A percentile compares a stretch with the other conserved stretches of the same genome.
phyloP scores from a whole-genome alignment of 208 protist species.

The Leishmania arabica region DNA sequence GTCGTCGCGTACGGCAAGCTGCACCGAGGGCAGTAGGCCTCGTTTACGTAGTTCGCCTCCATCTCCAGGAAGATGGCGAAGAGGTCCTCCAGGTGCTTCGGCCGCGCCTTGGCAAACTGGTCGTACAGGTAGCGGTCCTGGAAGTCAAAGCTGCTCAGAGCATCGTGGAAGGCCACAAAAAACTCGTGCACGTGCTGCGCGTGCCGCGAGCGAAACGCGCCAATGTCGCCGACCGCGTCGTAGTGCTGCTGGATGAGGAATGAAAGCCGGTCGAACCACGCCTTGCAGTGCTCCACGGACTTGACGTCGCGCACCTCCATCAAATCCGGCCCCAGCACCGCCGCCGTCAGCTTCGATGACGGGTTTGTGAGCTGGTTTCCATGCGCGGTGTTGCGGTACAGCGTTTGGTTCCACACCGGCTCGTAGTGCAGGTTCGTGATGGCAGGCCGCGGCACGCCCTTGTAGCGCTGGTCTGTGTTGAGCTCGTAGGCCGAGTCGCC shows the following conservation, averaged over 20 bases:
- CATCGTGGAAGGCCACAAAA: slow-evolving; percentile 89
- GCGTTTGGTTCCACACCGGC: slow-evolving; percentile 72
- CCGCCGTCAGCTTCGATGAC: slow-evolving; percentile 55
- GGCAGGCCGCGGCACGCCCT: slow-evolving; percentile 67
- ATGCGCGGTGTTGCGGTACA: slow-evolving; percentile 70
- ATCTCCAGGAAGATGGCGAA: slow-evolving; percentile 93
- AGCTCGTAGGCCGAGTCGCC: slow-evolving; percentile 73
- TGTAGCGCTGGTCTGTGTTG: slow-evolving; percentile 70
- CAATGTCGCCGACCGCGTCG: slow-evolving; percentile 88
- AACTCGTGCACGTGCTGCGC: slow-evolving; percentile 89
- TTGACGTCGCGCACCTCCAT: slow-evolving; percentile 80
- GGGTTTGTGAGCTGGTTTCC: slow-evolving; percentile 66
- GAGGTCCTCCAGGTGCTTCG: slow-evolving; percentile 70
- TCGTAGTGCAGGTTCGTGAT: slow-evolving; percentile 87
- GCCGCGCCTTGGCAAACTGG: slow-evolving; percentile 61
- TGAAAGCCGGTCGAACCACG: slow-evolving; percentile 81
- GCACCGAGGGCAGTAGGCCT: slow-evolving; percentile 87
- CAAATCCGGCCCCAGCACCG: slow-evolving; percentile 80
- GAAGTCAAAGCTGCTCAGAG: slow-evolving; percentile 85
- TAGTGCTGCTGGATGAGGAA: slow-evolving; percentile 87
- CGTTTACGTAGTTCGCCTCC: slow-evolving; percentile 87
- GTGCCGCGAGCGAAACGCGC: slow-evolving; percentile 73
- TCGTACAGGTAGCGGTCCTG: slow-evolving; percentile 76
- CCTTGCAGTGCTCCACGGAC: slow-evolving; percentile 81
- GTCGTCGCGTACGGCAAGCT: slow-evolving; percentile 83